Percentiles rank a stretch among this genome's conserved stretches.
These are phyloP conservation scores for Psilocybe tampanensis DNA, from an alignment of 768 basidiomycete species.

Conservation along the genomic window DNA sequence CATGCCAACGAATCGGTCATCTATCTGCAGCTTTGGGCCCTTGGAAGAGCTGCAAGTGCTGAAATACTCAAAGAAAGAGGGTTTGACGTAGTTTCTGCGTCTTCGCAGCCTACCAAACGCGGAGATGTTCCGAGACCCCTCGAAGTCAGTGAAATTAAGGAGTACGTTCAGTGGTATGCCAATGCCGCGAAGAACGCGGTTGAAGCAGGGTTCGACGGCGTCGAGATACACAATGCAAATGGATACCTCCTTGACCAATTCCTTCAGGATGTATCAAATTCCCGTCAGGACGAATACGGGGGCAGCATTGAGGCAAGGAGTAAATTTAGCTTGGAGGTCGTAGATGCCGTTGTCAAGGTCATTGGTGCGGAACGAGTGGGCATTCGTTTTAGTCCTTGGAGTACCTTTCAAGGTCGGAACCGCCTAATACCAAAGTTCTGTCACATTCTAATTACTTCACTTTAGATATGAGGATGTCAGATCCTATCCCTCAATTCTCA, in stretches of 20 bases:
- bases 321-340: slow-evolving; percentile 57
- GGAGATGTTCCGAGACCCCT: slow-evolving; percentile 39
- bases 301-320: slow-evolving; percentile 66
- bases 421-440: slow-evolving; percentile 1
- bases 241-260: slow-evolving; percentile 58
- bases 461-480: slow-evolving; percentile 51
- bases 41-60: slow-evolving; percentile 45
- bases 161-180: slow-evolving; percentile 51
- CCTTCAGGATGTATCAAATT: slow-evolving; percentile 55
- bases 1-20: slow-evolving; percentile 44
- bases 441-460: slow-evolving; percentile 10
- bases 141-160: slow-evolving; percentile 49
- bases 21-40: slow-evolving; percentile 60
- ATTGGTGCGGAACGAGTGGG: slow-evolving; percentile 2
- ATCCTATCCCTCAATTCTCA: slow-evolving; percentile 57
- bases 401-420: slow-evolving; percentile 37
- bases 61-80: slow-evolving; percentile 37
- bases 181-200: slow-evolving; percentile 59
- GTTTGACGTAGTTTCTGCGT: slow-evolving; percentile 35
- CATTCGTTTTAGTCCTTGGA: slow-evolving; percentile 64
- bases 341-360: slow-evolving; percentile 39
- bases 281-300: slow-evolving; percentile 64
- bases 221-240: slow-evolving; percentile 52
- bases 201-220: slow-evolving; percentile 70
- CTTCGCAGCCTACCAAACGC: slow-evolving; percentile 24